Base-by-base conservation (phyloP, 1,284 basidiomycete species). In the Porodaedalea pini region DNA sequence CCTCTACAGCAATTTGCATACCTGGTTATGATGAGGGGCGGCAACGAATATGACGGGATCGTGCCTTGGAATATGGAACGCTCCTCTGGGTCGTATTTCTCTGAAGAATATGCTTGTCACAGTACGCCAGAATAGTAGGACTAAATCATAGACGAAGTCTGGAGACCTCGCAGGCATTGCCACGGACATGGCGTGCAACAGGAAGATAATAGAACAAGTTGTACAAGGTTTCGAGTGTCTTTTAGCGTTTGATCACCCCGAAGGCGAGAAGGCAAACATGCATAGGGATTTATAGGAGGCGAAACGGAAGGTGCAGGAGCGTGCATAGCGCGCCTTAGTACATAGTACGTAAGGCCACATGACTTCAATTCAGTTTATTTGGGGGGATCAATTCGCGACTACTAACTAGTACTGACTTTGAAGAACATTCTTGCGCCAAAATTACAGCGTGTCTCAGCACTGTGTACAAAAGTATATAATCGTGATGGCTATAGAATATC, bases 101-200 rank as follows among this genome's bases (percentile, higher is more conserved):
- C 97, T 80, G 78, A 99, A 99, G 81, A 99, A 99, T 66, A 99
- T 88, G 73, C 92, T 93, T 66, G 92, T 92, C 61, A 99, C 82
- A 21, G 86, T 77, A 58, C 88, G 78, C 91, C 91, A 91, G 72
- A 92, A 88, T 39, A 86, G 67, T 69, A 92, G 79, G 17, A 81
- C 80, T 45, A 77, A 74, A 65, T 90, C 84, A 67, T 91, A 91
- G 59, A 72, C 65, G 44, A 75, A 43, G 62, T 70, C 69, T 15
- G 66, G 61, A 44, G 45, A 49, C 55, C 47, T 53, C 13, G 36
- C 29, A 34, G 59, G 56, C 55, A 57, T 54, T 32, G 58, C 45
- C 13, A 56, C 37, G 15, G 57, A 59, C 57, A 55, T 55, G 40
- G 48, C 27, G 56, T 21, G 32, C 21, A 45, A 25, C 21, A 37